Evolutionary conservation across 2,329 filamentous ascomycete genomes (phyloP), one percentile per base, ranked within the genome.

Genomic region (Phialophora macrospora): DNA sequence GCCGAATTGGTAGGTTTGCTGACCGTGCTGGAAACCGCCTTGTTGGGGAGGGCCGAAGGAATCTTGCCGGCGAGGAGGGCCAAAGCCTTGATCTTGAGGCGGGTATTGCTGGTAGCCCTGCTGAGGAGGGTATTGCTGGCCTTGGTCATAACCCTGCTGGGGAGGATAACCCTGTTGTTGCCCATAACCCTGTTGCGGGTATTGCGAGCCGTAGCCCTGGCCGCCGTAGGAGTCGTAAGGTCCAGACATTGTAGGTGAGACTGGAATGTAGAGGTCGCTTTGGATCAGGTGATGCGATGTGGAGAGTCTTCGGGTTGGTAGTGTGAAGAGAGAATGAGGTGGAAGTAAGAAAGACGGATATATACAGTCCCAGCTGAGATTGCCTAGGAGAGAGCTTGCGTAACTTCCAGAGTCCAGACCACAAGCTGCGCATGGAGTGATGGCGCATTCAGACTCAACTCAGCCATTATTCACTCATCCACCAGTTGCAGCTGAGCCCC

Each of bases 11-110:
- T 70, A 69, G 70, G 76, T 72, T 72, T 76, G 65, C 63, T 78
- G 70, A 63, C 81, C 80, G 69, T 80, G 81, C 71, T 84, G 80
- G 72, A 82, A 83, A n/a, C 81, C 82, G 49, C 80, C 80, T 24
- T 80, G 75, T 41, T 72, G 71, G 11, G 75, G 75, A 6, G 76
- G 76, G 3, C 75, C 76, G 52, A 74, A 74, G 34, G 74, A 73
- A 64, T 78, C 74, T 55, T 73, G 72, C 59, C 76, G 71, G 32
- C 75, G 75, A 32, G 82, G 82, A 17, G 82, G 80, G 41, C 81
- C 81, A 66, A 82, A 84, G 65, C 73, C 73, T 49, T 75, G 74
- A 3, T 73, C 69, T 68, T 77, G 76, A 7, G 75, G 67, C 60
- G 57, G 69, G 73, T 71, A 70, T 51, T 74, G 71, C 55, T 70